A percentile compares a stretch with the other conserved stretches of the same genome.
phyloP scores from a whole-genome alignment of 1,284 basidiomycete species.

The Sporisorium iseilematis-ciliati region DNA sequence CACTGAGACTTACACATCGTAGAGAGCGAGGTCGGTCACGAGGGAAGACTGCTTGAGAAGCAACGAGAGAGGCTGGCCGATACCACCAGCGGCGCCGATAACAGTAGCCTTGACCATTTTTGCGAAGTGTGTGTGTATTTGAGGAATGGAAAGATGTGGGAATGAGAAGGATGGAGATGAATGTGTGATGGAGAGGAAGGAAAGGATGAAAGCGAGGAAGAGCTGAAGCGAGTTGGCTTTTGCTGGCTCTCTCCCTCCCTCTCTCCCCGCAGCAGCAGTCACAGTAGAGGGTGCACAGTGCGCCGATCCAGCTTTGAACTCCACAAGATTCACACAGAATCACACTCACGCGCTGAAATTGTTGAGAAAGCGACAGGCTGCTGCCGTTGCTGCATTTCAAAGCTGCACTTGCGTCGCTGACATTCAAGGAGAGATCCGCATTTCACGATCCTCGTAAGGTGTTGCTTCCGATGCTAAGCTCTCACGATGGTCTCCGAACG shows the following conservation, averaged over 20 bases:
- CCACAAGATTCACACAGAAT: conserved; percentile 10
- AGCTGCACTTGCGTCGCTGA: background rate
- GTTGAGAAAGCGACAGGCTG: conserved; percentile 4
- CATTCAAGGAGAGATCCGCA: conserved; percentile 29
- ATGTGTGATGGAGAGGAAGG: conserved; percentile 19
- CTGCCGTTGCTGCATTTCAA: background rate
- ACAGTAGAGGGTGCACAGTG: background rate
- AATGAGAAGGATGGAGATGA: background rate
- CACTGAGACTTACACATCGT: conserved; percentile 86
- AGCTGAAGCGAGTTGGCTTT: background rate
- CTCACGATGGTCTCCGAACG: background rate
- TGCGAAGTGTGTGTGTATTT: conserved; percentile 1
- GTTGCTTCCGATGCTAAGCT: conserved; percentile 10
- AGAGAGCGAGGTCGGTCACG: conserved; percentile 82
- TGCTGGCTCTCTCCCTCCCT: too few species aligned
- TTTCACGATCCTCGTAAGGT: conserved; percentile 1
- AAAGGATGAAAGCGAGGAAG: background rate
- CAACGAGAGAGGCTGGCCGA: conserved; percentile 87
- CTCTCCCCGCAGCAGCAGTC: background rate
- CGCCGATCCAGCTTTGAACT: conserved; percentile 11
- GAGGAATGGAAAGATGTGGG: background rate
- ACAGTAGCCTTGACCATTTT: conserved; percentile 68
- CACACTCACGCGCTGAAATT: conserved; percentile 6
- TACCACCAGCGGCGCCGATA: conserved; percentile 69
- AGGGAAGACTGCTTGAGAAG: conserved; percentile 87